These are phyloP conservation scores for Neofusicoccum ribis DNA, from an alignment of 2,329 filamentous ascomycete genomes.

Conservation along the genomic window DNA sequence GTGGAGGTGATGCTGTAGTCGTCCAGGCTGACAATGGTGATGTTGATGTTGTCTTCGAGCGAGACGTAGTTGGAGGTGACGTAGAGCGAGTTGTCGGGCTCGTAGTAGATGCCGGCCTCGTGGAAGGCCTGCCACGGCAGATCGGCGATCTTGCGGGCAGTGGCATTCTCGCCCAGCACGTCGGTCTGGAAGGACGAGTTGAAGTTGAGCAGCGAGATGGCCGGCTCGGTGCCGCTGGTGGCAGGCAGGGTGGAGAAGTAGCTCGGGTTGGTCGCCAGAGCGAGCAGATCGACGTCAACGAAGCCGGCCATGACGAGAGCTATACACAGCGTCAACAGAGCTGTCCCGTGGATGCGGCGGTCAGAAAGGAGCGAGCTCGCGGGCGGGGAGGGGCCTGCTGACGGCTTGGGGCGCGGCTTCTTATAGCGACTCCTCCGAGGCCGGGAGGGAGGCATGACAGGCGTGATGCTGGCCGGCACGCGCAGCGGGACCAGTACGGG, in stretches of 20 bases:
- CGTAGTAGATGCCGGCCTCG: constrained; percentile 41
- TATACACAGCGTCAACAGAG: constrained; percentile 8
- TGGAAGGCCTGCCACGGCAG: constrained; percentile 39
- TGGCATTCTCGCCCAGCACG: constrained; percentile 35
- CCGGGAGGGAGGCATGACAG: not conserved
- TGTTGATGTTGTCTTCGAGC: constrained; percentile 35
- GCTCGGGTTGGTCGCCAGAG: constrained; percentile 32
- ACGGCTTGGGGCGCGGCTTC: not conserved
- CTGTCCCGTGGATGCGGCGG: not conserved
- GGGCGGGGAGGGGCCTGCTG: not conserved
- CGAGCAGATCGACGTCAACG: constrained; percentile 33
- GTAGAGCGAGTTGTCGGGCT: constrained; percentile 41
- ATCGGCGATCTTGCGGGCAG: constrained; percentile 34
- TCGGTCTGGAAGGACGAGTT: constrained; percentile 33
- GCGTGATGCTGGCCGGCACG: not conserved
- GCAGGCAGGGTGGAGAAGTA: constrained; percentile 33
- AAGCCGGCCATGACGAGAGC: constrained; percentile 13
- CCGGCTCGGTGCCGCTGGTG: constrained; percentile 33
- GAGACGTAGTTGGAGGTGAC: constrained; percentile 42
- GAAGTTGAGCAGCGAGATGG: constrained; percentile 40
- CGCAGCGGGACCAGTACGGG: not conserved
- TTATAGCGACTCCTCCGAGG: not conserved
- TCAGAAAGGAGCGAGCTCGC: not conserved
- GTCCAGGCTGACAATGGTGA: constrained; percentile 43
- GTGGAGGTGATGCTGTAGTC: constrained; percentile 40